Percentiles rank a stretch among this genome's conserved stretches.
Conservation (phyloP, 495 filamentous ascomycete genomes). For the Aspergillus homomorphus region DNA sequence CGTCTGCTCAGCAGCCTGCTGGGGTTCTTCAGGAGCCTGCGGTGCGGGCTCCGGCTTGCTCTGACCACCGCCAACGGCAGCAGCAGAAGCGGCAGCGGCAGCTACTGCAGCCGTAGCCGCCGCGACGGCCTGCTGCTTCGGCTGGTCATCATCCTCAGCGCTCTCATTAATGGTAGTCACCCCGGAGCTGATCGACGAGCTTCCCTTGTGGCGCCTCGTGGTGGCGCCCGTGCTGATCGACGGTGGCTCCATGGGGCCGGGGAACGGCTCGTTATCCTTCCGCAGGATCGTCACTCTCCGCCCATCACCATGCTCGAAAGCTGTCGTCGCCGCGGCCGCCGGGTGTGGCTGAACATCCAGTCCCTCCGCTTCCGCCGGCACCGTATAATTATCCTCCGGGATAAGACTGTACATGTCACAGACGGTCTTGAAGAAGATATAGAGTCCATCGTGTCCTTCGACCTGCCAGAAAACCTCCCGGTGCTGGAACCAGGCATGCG, state of each 20-base stretch:
- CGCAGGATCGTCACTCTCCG: constrained; percentile 47
- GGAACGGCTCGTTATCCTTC: constrained; percentile 32
- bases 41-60: constrained; percentile 3
- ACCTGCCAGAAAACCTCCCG: constrained; percentile 92
- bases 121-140: constrained; percentile 2
- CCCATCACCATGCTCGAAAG: constrained; percentile 30
- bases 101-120: constrained; percentile 6
- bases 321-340: not conserved
- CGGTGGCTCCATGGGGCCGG: constrained; percentile 30
- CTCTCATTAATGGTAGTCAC: constrained; percentile 70
- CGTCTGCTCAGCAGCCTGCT: constrained; percentile 15
- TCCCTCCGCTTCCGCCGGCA: constrained; percentile 90
- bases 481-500: constrained; percentile 98
- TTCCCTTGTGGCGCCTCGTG: constrained; percentile 69
- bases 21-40: not conserved
- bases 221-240: constrained; percentile 58
- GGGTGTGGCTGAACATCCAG: constrained; percentile 48
- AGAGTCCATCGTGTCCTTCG: constrained; percentile 82
- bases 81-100: not conserved
- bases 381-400: constrained; percentile 90
- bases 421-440: constrained; percentile 94
- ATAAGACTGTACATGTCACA: constrained; percentile 87
- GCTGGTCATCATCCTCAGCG: constrained; percentile 58
- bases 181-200: constrained; percentile 70
- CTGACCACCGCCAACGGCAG: not conserved